Base-by-base conservation (phyloP, 2,329 filamentous ascomycete species). In the Zarea fungicola region DNA sequence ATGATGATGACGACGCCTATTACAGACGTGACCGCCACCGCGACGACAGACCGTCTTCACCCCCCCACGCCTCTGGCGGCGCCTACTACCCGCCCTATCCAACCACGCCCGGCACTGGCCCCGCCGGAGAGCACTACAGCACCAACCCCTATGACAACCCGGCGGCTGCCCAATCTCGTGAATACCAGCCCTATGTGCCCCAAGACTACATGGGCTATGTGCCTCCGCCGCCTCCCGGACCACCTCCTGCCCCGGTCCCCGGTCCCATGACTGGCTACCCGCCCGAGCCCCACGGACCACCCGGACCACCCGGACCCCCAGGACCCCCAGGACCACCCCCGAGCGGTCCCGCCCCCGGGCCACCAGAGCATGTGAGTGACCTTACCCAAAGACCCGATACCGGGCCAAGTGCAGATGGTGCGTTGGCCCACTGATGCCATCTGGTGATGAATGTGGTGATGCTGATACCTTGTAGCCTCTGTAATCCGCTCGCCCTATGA, bases 31-130 rank as follows among this genome's bases (percentile, higher is more conserved):
- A 70, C 53, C 67, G 69, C 49, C n/a, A n/a, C n/a, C 60, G 67
- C 34, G 59, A 65, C 45, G 58, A 61, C 32, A 68, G 66, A 10
- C 63, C 68, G 5, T 67, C 69, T 5, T 78, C 75, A 3, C 75
- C 75, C 1, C 71, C 73, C 3, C 73, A 68, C 47, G 74, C 74
- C 4, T 78, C 75, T 3, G 75, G 75, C n/a, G 75, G 75, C 11
- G 69, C 70, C 14, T 76, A 69, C 57, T 76, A 73, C 51, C 71
- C 70, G 3, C 70, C 71, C 3, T 69, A 70, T 41, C 66, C 67
- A 6, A 56, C 52, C 49, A 68, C 51, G 21, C 64, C 54, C 28
- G 60, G 56, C 42, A 55, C 55, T 3, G 50, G 54, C 10, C 44
- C 49, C 10, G 39, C 54, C 37, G 57, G 54, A 9, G 62, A 61